These are phyloP conservation scores for Microsporum ferrugineum DNA, from an alignment of 2,329 filamentous ascomycete genomes.

Conservation along the genomic window DNA sequence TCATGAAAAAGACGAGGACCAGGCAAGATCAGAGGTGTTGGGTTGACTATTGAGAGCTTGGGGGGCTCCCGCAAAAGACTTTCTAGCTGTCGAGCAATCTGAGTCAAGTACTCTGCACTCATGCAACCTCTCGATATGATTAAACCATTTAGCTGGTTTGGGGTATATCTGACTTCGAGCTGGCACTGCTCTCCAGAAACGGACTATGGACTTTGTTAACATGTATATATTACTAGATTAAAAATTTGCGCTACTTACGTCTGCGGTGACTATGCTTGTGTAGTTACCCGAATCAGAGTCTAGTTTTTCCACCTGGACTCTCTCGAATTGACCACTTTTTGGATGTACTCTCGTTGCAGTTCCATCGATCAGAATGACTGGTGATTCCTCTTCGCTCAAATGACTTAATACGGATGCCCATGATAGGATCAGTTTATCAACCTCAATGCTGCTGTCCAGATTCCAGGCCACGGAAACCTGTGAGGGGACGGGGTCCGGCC, in stretches of 20 bases:
- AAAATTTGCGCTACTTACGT: conserved; percentile 10
- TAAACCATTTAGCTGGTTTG: conserved; percentile 16
- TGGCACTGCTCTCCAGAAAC: conserved; percentile 8
- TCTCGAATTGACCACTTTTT: conserved; percentile 13
- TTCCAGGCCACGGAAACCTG: conserved; percentile 9
- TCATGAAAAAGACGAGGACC: conserved; percentile 51
- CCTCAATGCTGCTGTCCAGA: conserved; percentile 1
- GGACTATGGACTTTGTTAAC: background rate
- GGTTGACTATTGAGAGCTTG: conserved; percentile 48
- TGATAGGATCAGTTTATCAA: conserved; percentile 10
- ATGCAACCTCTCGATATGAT: conserved; percentile 21
- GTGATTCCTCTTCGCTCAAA: conserved; percentile 24
- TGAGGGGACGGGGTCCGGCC: conserved; percentile 1
- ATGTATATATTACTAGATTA: background rate
- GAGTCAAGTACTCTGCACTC: conserved; percentile 18
- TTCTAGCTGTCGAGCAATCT: conserved; percentile 22
- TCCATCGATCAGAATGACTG: conserved; percentile 23
- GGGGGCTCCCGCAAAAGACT: conserved; percentile 14
- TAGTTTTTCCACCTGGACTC: conserved; percentile 12
- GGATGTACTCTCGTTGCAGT: conserved; percentile 21
- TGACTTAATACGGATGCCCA: conserved; percentile 24
- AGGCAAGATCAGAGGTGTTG: conserved; percentile 39
- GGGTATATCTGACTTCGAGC: conserved; percentile 19
- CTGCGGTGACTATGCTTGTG: conserved; percentile 20
- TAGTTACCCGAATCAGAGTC: conserved; percentile 12